Evolutionary conservation across 768 basidiomycete genomes (phyloP), one percentile per base, ranked within the genome.

Genomic region (Serpula lacrymans): DNA sequence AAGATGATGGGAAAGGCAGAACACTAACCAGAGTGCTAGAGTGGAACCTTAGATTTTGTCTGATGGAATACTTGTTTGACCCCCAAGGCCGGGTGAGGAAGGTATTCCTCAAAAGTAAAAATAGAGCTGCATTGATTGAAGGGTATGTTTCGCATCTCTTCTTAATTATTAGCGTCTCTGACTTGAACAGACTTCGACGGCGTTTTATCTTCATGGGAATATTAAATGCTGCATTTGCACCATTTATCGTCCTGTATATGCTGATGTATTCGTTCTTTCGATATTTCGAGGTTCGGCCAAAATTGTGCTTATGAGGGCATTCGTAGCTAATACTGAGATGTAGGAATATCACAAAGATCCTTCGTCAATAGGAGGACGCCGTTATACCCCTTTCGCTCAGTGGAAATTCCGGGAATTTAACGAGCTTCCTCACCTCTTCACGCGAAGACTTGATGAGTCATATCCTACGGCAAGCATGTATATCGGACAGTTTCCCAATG

Each of bases 371-470:
- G 88, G 93, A 26, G 82, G 86, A 9, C 82, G 96, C 23, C 78
- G 87, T 41, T 99, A 98, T 55, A 99, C 96, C 0, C 86, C 84
- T 0, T 94, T 87, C 45, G 94, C 94, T 4, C 84, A 90, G 46
- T 99, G 96, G 96, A 98, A 97, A 58, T 98, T 98, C 58, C 77
- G 96, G 41, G 96, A 99, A 59, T 99, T 97, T 72, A 99, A 99
- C 58, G 96, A 99, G 55, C 70, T 99, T 7, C 88, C 92, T 0
- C 96, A 99, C 64, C 69, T 94, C 25, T 99, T 98, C 61, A 73
- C 80, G 25, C 74, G 90, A 34, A 74, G 96, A 37, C 69, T 98
- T 34, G 83, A 92, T 48, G 82, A 89, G 55, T 92, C 89, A 41
- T 91, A 94, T 51, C 91, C 90, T 0, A 67, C 82, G 8, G 88